Percentiles rank a stretch among this genome's conserved stretches.
These are phyloP conservation scores for Diaporthe citri DNA, from an alignment of 2,329 filamentous ascomycete genomes.

Conservation along the genomic window DNA sequence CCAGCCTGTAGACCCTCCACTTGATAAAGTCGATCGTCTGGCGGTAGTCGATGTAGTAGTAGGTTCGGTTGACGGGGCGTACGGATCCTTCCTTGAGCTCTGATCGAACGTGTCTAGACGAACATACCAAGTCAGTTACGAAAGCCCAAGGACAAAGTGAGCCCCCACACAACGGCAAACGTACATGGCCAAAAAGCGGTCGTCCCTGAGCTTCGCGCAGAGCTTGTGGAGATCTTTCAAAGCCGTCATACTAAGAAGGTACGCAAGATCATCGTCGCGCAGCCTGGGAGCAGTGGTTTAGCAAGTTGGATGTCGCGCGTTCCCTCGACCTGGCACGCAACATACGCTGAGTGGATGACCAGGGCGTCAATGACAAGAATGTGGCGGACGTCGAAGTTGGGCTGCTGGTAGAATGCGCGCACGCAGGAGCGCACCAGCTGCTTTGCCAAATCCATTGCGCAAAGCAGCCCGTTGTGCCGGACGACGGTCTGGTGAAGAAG, in stretches of 20 bases:
- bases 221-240: conserved; percentile 89
- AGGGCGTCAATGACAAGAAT: conserved; percentile 89
- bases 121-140: conserved; percentile 33
- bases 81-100: conserved; percentile 86
- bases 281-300: conserved; percentile 77
- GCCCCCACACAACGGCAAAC: conserved; percentile 46
- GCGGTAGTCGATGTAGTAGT: conserved; percentile 97
- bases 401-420: conserved; percentile 73
- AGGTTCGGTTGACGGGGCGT: conserved; percentile 86
- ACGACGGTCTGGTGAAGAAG: background rate
- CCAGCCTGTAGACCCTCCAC: conserved; percentile 89
- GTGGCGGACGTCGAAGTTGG: conserved; percentile 80
- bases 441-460: conserved; percentile 68
- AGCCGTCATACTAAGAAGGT: conserved; percentile 87
- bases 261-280: conserved; percentile 88
- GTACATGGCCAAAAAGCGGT: conserved; percentile 86
- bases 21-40: conserved; percentile 97
- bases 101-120: conserved; percentile 74
- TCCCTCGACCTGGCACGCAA: conserved; percentile 75
- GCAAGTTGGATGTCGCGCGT: conserved; percentile 81
- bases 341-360: conserved; percentile 84
- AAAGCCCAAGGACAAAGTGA: background rate
- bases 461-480: background rate
- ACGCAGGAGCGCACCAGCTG: conserved; percentile 87
- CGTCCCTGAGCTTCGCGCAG: conserved; percentile 86